Evolutionary conservation across 139 green algal species (phyloP).

Genomic region (Chlorella vulgaris): DNA sequence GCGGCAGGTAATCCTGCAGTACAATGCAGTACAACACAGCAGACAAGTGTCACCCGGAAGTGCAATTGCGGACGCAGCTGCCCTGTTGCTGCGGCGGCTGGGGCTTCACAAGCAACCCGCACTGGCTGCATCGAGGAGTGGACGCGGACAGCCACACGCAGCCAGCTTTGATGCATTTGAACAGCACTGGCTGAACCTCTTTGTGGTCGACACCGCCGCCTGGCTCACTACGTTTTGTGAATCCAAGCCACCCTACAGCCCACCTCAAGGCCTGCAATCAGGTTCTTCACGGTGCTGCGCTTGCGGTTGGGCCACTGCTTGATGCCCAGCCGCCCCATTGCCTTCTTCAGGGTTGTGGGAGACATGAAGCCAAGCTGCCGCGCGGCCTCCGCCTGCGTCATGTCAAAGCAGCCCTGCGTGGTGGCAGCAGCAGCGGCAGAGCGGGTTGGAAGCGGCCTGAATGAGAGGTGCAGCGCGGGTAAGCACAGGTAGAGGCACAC

Average conservation of each 20-base stretch:
- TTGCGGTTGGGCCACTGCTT: constrained; percentile 20
- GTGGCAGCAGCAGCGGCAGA: neutral
- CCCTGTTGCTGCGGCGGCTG: neutral
- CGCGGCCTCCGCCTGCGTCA: constrained; percentile 2
- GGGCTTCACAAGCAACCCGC: too few relatives aligned
- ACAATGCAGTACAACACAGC: neutral
- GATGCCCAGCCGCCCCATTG: constrained; percentile 15
- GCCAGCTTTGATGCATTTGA: too few relatives aligned
- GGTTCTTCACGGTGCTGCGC: constrained; percentile 3
- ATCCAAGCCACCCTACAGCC: neutral
- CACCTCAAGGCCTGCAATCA: constrained; percentile 8
- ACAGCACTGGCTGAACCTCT: too few relatives aligned
- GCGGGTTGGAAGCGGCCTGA: neutral
- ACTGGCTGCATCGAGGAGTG: too few relatives aligned
- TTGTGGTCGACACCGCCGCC: too few relatives aligned
- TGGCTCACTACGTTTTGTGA: too few relatives aligned
- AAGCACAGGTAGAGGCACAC: neutral
- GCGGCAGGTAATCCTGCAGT: constrained; percentile 11
- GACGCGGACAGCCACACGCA: too few relatives aligned
- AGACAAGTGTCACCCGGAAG: neutral
- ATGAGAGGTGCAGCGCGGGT: too few relatives aligned
- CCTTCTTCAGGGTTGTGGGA: constrained; percentile 13
- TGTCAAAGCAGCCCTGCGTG: constrained; percentile 26
- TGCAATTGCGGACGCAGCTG: neutral
- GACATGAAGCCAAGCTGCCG: constrained; percentile 7